Percentiles rank a stretch among this genome's conserved stretches.
Evolutionary conservation across 306 rosid genomes (phyloP).

Genomic region (Vigna trinervia): DNA sequence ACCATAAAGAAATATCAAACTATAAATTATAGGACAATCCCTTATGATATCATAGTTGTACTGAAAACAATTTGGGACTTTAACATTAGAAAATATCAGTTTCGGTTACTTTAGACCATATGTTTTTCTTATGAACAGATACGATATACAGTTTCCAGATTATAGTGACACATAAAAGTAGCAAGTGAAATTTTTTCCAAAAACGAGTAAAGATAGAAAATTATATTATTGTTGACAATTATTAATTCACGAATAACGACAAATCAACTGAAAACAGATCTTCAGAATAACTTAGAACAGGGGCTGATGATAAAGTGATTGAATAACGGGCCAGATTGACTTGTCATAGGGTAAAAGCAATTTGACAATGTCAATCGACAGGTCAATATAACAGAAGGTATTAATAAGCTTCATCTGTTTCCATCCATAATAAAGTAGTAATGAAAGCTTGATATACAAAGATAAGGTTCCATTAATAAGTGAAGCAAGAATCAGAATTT

Average conservation of each 20-base stretch:
- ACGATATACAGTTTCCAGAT: background rate
- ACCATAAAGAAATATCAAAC: background rate
- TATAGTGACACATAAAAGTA: background rate
- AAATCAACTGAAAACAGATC: background rate
- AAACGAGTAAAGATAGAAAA: background rate
- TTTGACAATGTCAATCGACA: slow-evolving; percentile 5
- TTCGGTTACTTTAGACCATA: background rate
- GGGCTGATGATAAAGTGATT: background rate
- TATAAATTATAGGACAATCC: background rate
- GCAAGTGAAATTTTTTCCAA: background rate
- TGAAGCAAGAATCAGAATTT: background rate
- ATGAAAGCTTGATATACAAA: background rate
- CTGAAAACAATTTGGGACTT: background rate
- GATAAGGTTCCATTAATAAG: background rate
- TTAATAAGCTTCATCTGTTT: slow-evolving; percentile 12
- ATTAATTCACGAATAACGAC: background rate
- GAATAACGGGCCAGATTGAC: background rate
- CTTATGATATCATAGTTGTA: background rate
- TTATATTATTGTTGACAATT: background rate
- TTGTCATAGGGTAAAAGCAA: background rate
- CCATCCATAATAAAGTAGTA: background rate
- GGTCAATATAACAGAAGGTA: background rate
- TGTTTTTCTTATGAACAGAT: background rate
- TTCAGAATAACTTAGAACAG: background rate
- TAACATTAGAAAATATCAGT: background rate